Conservation (phyloP, 495 filamentous ascomycete species). For the Aspergillus bertholletiae region DNA sequence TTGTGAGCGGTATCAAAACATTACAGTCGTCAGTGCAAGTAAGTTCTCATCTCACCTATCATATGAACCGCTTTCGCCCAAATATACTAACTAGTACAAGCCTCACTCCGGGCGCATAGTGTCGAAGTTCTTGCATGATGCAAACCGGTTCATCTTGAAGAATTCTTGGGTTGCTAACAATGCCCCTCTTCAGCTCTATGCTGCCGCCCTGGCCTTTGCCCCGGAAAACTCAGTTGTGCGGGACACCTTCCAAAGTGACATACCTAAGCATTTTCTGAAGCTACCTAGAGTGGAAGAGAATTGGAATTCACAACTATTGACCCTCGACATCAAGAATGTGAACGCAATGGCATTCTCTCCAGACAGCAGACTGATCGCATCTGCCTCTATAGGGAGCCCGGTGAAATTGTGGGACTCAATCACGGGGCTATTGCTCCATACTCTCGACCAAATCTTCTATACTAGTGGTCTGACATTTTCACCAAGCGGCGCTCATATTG, state of each 20-base stretch:
- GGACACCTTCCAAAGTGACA: neutral
- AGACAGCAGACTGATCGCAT: slow-evolving; percentile 19
- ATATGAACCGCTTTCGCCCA: neutral
- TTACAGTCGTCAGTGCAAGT: slow-evolving; percentile 2
- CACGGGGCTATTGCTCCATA: slow-evolving; percentile 21
- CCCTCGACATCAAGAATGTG: no score
- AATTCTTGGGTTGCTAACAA: slow-evolving; percentile 29
- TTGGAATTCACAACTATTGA: neutral
- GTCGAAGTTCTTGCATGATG: slow-evolving; percentile 27
- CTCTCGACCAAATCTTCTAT: slow-evolving; percentile 28
- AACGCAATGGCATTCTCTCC: neutral
- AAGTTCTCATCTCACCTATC: neutral
- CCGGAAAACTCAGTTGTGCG: slow-evolving; percentile 5
- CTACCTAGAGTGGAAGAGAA: neutral
- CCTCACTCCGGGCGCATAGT: neutral
- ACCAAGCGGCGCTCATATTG: no score
- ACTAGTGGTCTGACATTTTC: neutral
- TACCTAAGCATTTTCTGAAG: neutral
- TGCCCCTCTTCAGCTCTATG: slow-evolving; percentile 19
- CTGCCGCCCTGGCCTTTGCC: slow-evolving; percentile 29
- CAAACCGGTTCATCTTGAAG: slow-evolving; percentile 26
- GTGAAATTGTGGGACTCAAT: slow-evolving; percentile 24
- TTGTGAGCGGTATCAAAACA: neutral
- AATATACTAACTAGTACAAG: slow-evolving; percentile 11
- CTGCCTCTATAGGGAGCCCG: slow-evolving; percentile 10